Conservation (phyloP, 177 flowering plant genomes). For the Telopea speciosissima region DNA sequence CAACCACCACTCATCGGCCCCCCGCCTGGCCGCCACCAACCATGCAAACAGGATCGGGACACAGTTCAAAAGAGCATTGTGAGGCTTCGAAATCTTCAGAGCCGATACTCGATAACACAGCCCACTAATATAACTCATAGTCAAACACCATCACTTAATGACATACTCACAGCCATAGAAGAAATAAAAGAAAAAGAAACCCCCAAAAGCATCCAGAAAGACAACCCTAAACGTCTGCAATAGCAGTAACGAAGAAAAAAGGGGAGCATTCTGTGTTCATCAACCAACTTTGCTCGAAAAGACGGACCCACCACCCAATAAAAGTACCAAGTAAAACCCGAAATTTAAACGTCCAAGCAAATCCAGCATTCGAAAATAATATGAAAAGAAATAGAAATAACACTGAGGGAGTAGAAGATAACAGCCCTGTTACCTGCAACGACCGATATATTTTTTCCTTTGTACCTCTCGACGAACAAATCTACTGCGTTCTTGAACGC, state of each 20-base stretch:
- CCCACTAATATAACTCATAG: constrained; percentile 38
- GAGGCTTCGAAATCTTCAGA: constrained; percentile 23
- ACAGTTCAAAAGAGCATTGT: constrained; percentile 21
- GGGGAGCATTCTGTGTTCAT: constrained; percentile 5
- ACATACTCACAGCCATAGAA: constrained; percentile 26
- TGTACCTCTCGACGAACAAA: constrained; percentile 90
- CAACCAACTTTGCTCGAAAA: constrained; percentile 10
- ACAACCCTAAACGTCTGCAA: constrained; percentile 29
- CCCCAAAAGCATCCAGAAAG: constrained; percentile 24
- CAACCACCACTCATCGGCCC: constrained; percentile 26
- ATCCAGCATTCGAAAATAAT: background rate
- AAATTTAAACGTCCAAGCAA: background rate
- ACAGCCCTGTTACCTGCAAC: constrained; percentile 64
- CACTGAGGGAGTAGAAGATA: background rate
- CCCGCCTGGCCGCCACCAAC: constrained; percentile 24
- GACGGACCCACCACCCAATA: constrained; percentile 24
- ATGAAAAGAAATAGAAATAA: background rate
- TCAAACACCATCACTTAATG: constrained; percentile 35
- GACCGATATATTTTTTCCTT: constrained; percentile 72
- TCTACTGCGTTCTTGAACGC: constrained; percentile 88
- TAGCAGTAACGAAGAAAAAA: constrained; percentile 8
- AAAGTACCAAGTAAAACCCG: constrained; percentile 8
- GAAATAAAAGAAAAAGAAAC: background rate
- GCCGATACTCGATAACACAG: constrained; percentile 31
- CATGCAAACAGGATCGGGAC: constrained; percentile 32